Conservation (phyloP, 495 filamentous ascomycete species). For the Staphylotrichum longicolle region DNA sequence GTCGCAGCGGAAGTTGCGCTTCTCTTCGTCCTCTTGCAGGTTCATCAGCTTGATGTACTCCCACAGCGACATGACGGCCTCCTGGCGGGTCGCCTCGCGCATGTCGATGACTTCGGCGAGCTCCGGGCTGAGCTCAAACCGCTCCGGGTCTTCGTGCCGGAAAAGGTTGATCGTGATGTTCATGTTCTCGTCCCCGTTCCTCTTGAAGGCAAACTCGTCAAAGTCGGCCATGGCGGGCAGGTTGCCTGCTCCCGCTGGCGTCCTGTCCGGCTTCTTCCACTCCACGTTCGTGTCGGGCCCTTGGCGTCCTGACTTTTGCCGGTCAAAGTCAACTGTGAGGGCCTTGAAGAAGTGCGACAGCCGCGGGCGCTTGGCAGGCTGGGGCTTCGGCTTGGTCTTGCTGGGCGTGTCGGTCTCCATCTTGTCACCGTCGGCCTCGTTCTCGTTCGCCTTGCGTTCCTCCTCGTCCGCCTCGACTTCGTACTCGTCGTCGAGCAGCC, state of each 20-base stretch:
- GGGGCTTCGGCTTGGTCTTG: constrained; percentile 45
- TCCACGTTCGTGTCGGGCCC: constrained; percentile 59
- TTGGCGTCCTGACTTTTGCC: constrained; percentile 45
- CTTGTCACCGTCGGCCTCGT: constrained; percentile 48
- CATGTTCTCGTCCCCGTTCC: constrained; percentile 85
- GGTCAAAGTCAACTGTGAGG: constrained; percentile 84
- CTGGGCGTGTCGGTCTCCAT: constrained; percentile 67
- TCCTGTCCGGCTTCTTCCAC: constrained; percentile 69
- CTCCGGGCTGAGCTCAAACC: constrained; percentile 69
- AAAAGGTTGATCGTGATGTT: constrained; percentile 88
- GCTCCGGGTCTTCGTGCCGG: constrained; percentile 80
- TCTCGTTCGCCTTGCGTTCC: constrained; percentile 46
- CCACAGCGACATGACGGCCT: constrained; percentile 87
- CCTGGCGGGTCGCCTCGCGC: constrained; percentile 79
- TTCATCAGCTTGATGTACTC: constrained; percentile 87
- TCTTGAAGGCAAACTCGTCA: constrained; percentile 86
- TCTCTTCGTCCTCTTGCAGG: constrained; percentile 90
- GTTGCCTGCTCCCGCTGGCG: constrained; percentile 48
- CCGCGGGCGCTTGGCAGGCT: constrained; percentile 49
- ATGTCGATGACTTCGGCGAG: constrained; percentile 85
- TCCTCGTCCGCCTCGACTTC: constrained; percentile 57
- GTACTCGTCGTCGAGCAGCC: constrained; percentile 75
- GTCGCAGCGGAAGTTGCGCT: constrained; percentile 86
- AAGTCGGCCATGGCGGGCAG: constrained; percentile 67
- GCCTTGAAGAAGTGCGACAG: constrained; percentile 96